These are phyloP conservation scores for Leccinum huronense DNA, from an alignment of 1,284 basidiomycete genomes.

Conservation along the genomic window DNA sequence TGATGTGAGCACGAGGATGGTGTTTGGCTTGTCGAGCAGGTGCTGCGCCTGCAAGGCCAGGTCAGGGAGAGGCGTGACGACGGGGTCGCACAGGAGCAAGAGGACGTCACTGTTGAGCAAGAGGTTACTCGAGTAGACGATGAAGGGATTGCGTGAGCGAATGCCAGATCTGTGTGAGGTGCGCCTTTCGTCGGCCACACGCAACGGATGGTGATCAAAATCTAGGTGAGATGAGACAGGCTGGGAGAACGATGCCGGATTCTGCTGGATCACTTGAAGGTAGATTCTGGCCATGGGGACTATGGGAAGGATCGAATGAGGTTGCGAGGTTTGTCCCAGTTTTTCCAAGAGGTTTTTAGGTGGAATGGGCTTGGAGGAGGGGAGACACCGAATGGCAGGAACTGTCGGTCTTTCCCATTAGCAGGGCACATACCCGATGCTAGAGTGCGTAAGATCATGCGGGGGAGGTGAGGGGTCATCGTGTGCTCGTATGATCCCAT, in stretches of 20 bases:
- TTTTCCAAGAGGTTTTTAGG: slow-evolving; percentile 33
- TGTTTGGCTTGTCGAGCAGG: slow-evolving; percentile 48
- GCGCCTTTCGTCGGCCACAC: slow-evolving; percentile 9
- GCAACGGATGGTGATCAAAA: slow-evolving; percentile 33
- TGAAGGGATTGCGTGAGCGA: slow-evolving; percentile 10
- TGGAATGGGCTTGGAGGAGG: slow-evolving; percentile 33
- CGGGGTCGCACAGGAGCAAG: slow-evolving; percentile 57
- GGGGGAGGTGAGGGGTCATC: slow-evolving; percentile 78
- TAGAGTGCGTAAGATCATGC: slow-evolving; percentile 32
- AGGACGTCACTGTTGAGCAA: slow-evolving; percentile 57
- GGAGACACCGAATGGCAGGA: slow-evolving; percentile 16
- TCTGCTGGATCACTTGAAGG: slow-evolving; percentile 8
- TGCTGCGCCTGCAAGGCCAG: slow-evolving; percentile 36
- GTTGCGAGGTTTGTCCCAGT: slow-evolving; percentile 21
- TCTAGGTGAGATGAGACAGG: slow-evolving; percentile 45
- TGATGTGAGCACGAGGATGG: slow-evolving; percentile 51
- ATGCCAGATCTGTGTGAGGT: slow-evolving; percentile 6
- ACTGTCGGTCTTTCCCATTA: slow-evolving; percentile 21
- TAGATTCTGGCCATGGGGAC: slow-evolving; percentile 1
- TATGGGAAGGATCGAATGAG: slow-evolving; percentile 7
- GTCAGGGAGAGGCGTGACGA: slow-evolving; percentile 45
- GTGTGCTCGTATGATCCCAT: slow-evolving; percentile 60
- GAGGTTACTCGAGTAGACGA: slow-evolving; percentile 22
- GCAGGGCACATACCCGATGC: slow-evolving; percentile 18
- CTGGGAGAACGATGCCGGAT: slow-evolving; percentile 15